A percentile compares a stretch with the other conserved stretches of the same genome.
Conservation (phyloP, 2,329 filamentous ascomycete species). For the Botrytis pseudocinerea region DNA sequence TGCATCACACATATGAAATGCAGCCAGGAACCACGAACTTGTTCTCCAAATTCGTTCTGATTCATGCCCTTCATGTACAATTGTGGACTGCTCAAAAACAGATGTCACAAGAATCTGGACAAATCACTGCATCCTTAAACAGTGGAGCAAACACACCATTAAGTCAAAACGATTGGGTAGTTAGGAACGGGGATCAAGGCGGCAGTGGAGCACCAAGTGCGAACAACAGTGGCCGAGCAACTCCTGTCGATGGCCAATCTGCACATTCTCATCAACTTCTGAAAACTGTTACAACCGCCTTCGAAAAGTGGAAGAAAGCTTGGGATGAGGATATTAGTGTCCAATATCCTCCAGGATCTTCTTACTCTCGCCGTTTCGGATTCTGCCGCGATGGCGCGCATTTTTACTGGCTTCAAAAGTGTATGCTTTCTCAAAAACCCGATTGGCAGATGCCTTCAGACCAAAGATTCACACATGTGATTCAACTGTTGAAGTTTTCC, state of each 20-base stretch:
- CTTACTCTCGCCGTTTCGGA: constrained; percentile 60
- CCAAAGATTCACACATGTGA: constrained; percentile 59
- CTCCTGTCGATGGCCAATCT: constrained; percentile 45
- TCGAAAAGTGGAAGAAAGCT: constrained; percentile 70
- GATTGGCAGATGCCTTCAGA: constrained; percentile 60
- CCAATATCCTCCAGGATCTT: constrained; percentile 61
- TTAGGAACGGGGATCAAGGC: constrained; percentile 45
- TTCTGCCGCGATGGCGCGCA: constrained; percentile 72
- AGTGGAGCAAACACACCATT: constrained; percentile 57
- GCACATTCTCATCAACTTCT: constrained; percentile 49
- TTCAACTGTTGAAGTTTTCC: constrained; percentile 60
- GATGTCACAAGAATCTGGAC: constrained; percentile 39
- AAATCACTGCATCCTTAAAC: constrained; percentile 26
- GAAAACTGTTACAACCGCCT: constrained; percentile 52
- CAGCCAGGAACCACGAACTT: constrained; percentile 67
- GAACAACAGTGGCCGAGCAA: constrained; percentile 49
- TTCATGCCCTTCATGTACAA: constrained; percentile 67
- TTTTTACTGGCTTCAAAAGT: constrained; percentile 71
- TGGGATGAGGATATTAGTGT: constrained; percentile 70
- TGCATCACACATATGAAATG: constrained; percentile 59
- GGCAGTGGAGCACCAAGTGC: constrained; percentile 47
- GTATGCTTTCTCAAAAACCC: constrained; percentile 61
- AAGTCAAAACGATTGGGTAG: constrained; percentile 59
- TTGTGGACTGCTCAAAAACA: constrained; percentile 55
- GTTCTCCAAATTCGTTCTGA: constrained; percentile 72